Base-by-base conservation (phyloP, 257 asterid species). In the Jaltomata sinuosa region DNA sequence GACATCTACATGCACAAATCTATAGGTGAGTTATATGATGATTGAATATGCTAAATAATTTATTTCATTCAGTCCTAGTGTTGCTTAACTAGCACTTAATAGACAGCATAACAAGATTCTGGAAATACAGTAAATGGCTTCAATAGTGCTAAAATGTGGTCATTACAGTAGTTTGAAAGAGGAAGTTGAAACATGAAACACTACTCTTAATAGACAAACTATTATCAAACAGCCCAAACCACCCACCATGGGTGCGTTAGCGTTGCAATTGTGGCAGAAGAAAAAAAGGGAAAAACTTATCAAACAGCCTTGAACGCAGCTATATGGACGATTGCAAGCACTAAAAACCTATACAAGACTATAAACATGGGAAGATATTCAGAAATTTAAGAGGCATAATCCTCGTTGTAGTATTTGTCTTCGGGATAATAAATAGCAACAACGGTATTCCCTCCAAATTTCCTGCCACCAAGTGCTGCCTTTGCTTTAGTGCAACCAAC, bases 391-490 rank as follows among this genome's bases (percentile, higher is more conserved):
- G 91, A 89, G 61, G 87, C 81, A 49, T 89, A 91, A 79, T 92
- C 90, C 82, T 86, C 83, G 9, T 57, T 86, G 25, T 90, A 85
- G 84, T 85, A 92, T 85, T 89, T 90, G 81, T 91, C 96, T 88
- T 92, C 96, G 31, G 96, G 93, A 79, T 89, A 92, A 86, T 89
- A 92, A 42, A 89, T 67, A 65, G 93, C 93, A 69, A 84, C 80
- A 74, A 90, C 94, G 2, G 90, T 85, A 61, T 90, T 92, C 83
- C 96, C 96, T 81, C 96, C 94, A 19, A 92, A 92, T 90, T 89
- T 92, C 87, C 96, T 68, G 65, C 96, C 96, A 36, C 87, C 85
- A 76, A 92, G 96, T 6, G 93, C 91, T 5, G 83, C 84, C 83
- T 88, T 91, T 11, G 96, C 96, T 83, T 88, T 92, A 71, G 84